Evolutionary conservation across 2,329 filamentous ascomycete species (phyloP).

Genomic region (Aspergillus arachidicola): DNA sequence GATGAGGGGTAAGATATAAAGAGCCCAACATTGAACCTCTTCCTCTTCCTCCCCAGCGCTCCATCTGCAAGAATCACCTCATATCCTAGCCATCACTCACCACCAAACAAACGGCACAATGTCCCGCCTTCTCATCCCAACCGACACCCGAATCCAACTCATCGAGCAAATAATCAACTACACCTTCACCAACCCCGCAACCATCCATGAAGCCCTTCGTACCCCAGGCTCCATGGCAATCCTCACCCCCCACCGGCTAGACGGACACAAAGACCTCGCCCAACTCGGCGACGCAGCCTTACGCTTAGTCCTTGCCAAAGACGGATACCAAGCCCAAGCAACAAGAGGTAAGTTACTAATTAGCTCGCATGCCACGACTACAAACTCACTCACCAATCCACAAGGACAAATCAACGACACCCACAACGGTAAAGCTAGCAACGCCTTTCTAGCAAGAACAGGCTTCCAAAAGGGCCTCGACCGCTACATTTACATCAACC

Average conservation of each 20-base stretch:
- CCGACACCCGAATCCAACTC: neutral
- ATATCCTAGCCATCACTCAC: neutral
- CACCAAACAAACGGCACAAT: neutral
- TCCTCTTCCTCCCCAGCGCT: neutral
- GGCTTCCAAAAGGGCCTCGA: slow-evolving; percentile 14
- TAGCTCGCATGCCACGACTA: neutral
- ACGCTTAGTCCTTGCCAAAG: neutral
- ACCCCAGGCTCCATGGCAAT: neutral
- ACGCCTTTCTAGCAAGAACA: slow-evolving; percentile 14
- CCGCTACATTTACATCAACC: slow-evolving; percentile 16
- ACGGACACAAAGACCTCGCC: slow-evolving; percentile 12
- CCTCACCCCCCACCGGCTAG: neutral
- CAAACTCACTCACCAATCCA: neutral
- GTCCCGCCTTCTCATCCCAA: neutral
- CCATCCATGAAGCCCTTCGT: neutral
- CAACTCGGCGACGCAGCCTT: slow-evolving; percentile 12
- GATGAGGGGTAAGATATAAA: neutral
- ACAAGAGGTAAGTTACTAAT: neutral
- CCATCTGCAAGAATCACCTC: neutral
- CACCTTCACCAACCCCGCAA: neutral
- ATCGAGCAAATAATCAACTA: neutral
- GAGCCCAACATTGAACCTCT: neutral
- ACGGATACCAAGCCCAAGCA: neutral
- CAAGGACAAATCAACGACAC: slow-evolving; percentile 6
- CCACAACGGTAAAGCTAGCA: slow-evolving; percentile 5